phyloP scores from a whole-genome alignment of 768 basidiomycete genomes.

The Brasilioporus rufonigricans region DNA sequence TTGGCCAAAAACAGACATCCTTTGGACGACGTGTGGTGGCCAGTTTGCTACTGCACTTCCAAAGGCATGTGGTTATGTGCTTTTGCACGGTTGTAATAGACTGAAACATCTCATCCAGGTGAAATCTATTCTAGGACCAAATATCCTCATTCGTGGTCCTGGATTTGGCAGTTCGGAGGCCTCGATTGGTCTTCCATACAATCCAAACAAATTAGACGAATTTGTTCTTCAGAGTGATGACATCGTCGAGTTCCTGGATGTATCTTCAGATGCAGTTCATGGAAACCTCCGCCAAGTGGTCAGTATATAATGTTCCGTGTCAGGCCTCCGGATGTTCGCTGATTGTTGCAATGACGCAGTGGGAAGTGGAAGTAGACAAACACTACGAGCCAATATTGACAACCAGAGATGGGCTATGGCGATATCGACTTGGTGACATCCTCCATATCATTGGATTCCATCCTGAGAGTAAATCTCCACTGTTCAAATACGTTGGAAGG shows the following conservation, averaged over 20 bases:
- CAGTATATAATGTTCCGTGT: not conserved
- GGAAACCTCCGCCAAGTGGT: not conserved
- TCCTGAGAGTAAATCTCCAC: not conserved
- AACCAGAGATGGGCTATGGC: slow-evolving; percentile 22
- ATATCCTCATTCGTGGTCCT: not conserved
- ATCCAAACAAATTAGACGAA: slow-evolving; percentile 1
- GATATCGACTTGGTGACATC: slow-evolving; percentile 20
- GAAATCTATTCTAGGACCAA: slow-evolving; percentile 12
- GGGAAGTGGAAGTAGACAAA: slow-evolving; percentile 10
- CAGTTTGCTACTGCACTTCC: slow-evolving; percentile 11
- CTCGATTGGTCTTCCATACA: not conserved
- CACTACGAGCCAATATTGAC: slow-evolving; percentile 20
- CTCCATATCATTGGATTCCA: slow-evolving; percentile 16
- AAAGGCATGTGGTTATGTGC: slow-evolving; percentile 1
- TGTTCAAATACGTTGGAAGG: slow-evolving; percentile 14
- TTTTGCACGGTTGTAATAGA: not conserved
- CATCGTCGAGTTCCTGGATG: not conserved
- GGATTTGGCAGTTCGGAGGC: slow-evolving; percentile 15
- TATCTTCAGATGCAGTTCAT: not conserved
- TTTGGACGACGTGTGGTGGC: slow-evolving; percentile 9
- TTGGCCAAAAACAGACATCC: slow-evolving; percentile 9
- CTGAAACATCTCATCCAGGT: slow-evolving; percentile 2
- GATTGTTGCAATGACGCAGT: not conserved
- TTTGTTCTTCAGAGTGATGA: slow-evolving; percentile 6
- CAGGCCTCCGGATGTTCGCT: not conserved